Conservation (phyloP, 805 yeast genomes). For the Candida yuanshanica region DNA sequence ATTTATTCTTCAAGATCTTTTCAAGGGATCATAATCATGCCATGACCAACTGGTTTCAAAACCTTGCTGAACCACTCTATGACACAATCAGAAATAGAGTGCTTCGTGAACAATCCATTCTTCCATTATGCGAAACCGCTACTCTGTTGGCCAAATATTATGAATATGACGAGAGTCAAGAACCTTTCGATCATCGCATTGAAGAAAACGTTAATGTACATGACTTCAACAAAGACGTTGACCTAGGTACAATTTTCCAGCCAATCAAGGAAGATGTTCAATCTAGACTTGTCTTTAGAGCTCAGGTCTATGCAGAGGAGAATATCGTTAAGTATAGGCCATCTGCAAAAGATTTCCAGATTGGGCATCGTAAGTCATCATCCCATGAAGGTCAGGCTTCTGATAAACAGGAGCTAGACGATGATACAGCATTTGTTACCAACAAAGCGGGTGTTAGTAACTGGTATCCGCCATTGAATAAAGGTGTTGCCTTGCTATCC, state of each 20-base stretch:
- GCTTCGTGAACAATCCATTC: conserved; percentile 64
- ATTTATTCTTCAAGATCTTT: conserved; percentile 53
- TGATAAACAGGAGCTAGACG: conserved; percentile 5
- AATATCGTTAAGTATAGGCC: conserved; percentile 65
- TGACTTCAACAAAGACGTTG: conserved; percentile 25
- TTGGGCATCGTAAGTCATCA: conserved; percentile 38
- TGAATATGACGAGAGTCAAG: conserved; percentile 60
- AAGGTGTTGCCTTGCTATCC: conserved; percentile 63
- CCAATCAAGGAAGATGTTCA: conserved; percentile 77
- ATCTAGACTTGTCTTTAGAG: conserved; percentile 71
- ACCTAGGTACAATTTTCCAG: conserved; percentile 55
- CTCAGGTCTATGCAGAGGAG: conserved; percentile 66
- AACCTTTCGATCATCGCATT: conserved; percentile 11
- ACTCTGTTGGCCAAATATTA: conserved; percentile 62
- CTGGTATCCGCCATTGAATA: conserved; percentile 67
- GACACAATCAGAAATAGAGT: conserved; percentile 62
- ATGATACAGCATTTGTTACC: background rate
- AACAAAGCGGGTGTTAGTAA: conserved; percentile 26
- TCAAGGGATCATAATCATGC: conserved; percentile 29
- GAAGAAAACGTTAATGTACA: conserved; percentile 19
- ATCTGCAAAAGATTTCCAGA: conserved; percentile 58
- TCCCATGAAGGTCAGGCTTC: background rate
- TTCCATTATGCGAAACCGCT: conserved; percentile 67
- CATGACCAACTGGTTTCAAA: conserved; percentile 55
- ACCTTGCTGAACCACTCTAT: conserved; percentile 71